Conservation (phyloP, 306 rosid species). For the Vigna nakashimae region DNA sequence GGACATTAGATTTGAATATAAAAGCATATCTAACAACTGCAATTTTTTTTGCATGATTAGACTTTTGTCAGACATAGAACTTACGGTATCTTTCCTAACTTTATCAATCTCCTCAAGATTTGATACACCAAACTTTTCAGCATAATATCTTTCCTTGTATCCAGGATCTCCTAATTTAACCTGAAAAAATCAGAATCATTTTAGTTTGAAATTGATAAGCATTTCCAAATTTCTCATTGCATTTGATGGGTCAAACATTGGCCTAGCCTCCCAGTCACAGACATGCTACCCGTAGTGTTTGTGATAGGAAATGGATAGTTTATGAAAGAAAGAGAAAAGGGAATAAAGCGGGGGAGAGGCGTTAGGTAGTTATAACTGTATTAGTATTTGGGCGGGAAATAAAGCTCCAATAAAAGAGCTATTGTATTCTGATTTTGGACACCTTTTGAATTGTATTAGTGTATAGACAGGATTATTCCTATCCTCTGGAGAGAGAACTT, state of each 20-base stretch:
- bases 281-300: not conserved
- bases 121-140: slow-evolving; percentile 72
- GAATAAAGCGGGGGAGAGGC: too few species aligned
- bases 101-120: slow-evolving; percentile 61
- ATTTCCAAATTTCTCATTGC: slow-evolving; percentile 15
- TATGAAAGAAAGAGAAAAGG: too few species aligned
- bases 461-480: too few species aligned
- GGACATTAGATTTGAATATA: not conserved
- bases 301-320: too few species aligned
- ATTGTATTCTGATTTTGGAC: too few species aligned
- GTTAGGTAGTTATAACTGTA: too few species aligned
- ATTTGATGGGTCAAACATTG: slow-evolving; percentile 18
- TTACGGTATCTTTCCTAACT: slow-evolving; percentile 60
- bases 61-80: slow-evolving; percentile 10
- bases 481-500: too few species aligned
- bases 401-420: too few species aligned
- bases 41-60: not conserved
- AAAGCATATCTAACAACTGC: slow-evolving; percentile 19
- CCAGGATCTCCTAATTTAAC: slow-evolving; percentile 86
- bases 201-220: slow-evolving; percentile 13
- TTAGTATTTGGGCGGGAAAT: too few species aligned
- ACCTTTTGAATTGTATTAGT: too few species aligned
- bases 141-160: slow-evolving; percentile 79
- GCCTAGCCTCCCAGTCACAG: not conserved
- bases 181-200: slow-evolving; percentile 48